Percentiles rank a stretch among this genome's conserved stretches.
phyloP scores from a whole-genome alignment of 208 protist genomes.

The Polymyxa betae region DNA sequence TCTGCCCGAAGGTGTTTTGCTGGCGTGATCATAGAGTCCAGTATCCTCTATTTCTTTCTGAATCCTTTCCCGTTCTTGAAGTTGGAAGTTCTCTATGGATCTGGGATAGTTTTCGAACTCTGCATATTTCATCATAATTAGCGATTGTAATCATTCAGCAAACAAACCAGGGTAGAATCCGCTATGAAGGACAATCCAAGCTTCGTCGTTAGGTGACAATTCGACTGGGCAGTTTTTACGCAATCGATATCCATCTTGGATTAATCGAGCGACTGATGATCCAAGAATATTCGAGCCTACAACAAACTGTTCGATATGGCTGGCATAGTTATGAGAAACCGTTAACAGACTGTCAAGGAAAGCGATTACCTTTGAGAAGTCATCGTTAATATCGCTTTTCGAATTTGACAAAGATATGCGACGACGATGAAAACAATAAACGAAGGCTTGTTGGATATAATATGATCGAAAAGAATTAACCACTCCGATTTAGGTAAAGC shows the following conservation, averaged over 20 bases:
- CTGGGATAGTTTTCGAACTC: constrained; percentile 32
- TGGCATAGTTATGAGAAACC: background rate
- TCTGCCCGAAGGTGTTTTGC: too few relatives aligned
- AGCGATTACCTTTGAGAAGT: background rate
- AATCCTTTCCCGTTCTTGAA: constrained; percentile 24
- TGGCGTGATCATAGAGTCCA: too few relatives aligned
- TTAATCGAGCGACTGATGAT: background rate
- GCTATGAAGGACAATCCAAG: background rate
- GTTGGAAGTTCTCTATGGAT: constrained; percentile 13
- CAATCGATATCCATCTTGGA: background rate
- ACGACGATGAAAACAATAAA: background rate
- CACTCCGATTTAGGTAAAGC: constrained; percentile 19
- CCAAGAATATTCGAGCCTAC: background rate
- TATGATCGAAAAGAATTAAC: constrained; percentile 35
- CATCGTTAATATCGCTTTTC: background rate
- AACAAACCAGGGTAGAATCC: background rate
- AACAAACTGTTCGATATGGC: background rate
- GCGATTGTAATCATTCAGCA: background rate
- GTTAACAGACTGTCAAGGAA: background rate
- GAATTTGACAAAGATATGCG: background rate
- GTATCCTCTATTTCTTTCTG: background rate
- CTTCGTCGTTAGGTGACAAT: background rate
- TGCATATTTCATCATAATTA: background rate
- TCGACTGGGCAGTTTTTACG: background rate
- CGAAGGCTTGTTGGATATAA: constrained; percentile 13